Evolutionary conservation across 2,329 filamentous ascomycete genomes (phyloP).

Genomic region (Zymoseptoria crescenta): DNA sequence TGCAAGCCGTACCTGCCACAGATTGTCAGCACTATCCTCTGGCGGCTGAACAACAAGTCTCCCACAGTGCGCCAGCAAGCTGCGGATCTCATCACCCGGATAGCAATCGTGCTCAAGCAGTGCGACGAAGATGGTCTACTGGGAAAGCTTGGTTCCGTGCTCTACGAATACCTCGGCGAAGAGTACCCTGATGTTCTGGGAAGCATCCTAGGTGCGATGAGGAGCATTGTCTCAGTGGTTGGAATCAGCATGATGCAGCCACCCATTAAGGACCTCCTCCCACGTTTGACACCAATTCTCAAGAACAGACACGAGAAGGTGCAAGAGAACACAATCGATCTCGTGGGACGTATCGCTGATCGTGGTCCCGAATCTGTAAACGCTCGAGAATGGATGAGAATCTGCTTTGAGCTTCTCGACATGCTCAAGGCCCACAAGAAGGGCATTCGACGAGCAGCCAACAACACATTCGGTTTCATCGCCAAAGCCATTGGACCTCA

Average conservation of each 20-base stretch:
- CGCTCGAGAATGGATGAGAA: constrained; percentile 98
- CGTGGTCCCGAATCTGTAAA: constrained; percentile 94
- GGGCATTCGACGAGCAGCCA: constrained; percentile 92
- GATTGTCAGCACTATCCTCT: constrained; percentile 93
- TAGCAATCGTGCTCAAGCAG: constrained; percentile 98
- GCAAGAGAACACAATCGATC: constrained; percentile 96
- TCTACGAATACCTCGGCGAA: constrained; percentile 97
- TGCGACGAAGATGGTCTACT: constrained; percentile 93
- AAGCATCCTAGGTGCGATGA: constrained; percentile 87
- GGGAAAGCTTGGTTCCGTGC: constrained; percentile 85
- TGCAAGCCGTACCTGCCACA: constrained; percentile 96
- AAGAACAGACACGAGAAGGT: constrained; percentile 98
- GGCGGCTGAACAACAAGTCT: constrained; percentile 95
- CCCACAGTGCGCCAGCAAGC: constrained; percentile 94
- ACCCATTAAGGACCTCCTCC: constrained; percentile 90
- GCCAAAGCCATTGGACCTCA: constrained; percentile 98
- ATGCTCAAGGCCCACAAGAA: constrained; percentile 99
- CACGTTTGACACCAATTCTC: constrained; percentile 92
- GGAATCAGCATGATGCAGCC: constrained; percentile 98
- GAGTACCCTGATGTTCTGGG: constrained; percentile 97
- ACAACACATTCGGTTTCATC: constrained; percentile 99
- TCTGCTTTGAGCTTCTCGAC: constrained; percentile 96
- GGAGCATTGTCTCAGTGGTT: constrained; percentile 94
- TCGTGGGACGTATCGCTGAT: constrained; percentile 95
- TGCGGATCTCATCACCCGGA: constrained; percentile 90